Evolutionary conservation across 1,139 yeast species (phyloP), one percentile per base, ranked within the genome.

Genomic region (Suhomyces taliae): DNA sequence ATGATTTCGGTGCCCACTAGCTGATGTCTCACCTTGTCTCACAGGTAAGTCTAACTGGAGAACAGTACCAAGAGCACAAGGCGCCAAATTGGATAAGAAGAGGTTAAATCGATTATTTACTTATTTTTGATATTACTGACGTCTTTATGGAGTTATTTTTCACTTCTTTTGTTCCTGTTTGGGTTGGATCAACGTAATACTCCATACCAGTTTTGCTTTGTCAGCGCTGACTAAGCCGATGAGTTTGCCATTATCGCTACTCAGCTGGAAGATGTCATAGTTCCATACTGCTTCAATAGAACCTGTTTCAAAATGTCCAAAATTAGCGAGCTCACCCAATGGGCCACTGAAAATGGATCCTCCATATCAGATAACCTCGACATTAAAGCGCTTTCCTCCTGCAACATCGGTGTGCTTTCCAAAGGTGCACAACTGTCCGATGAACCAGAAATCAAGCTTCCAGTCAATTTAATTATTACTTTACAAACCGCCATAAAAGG

Each of bases 261-360:
- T 14, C 15, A 14, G 2, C 15, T 14, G 39, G 4, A 6, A 27
- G 39, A 36, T 36, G 29, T 31, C 15, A 11, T 19, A 6, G 24
- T 19, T 19, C 24, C 4, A 14, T 7, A 35, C n/a, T 11, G 27
- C 6, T 34, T 14, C 26, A 11, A 35, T 7, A 15, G 27, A 10
- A 10, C 5, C 10, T 24, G n/a, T 4, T 35, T 27, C n/a, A 35
- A 12, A 12, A 8, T 27, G 19, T n/a, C 40, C 8, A 19, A 37
- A n/a, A 40, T 49, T 34, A 49, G 42, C 10, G 49, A 46, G 2
- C 58, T 80, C 11, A 41, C 81, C 2, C 45, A 63, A 1, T 85
- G 90, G 90, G 81, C 84, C 1, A 55, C 38, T 8, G 51, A 54
- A 0, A 66, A 81, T 47, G 87, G 87, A 4, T 74, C 84, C 1